Conservation (phyloP, 306 rosid genomes). For the Mimosa bimucronata region DNA sequence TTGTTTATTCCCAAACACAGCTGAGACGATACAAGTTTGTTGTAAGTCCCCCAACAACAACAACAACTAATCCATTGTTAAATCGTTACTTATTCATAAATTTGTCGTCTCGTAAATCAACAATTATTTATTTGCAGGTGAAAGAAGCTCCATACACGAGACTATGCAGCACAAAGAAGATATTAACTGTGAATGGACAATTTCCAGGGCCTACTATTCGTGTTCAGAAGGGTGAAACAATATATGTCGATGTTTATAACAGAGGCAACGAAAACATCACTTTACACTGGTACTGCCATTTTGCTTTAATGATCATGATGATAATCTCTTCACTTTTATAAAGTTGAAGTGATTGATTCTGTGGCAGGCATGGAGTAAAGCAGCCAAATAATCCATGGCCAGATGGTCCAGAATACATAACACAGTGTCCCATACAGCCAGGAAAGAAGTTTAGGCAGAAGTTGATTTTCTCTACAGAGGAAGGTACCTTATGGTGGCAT, state of each 20-base stretch:
- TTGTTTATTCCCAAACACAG: neutral
- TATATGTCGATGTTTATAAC: conserved; percentile 46
- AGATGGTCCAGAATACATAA: conserved; percentile 59
- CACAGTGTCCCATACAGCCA: conserved; percentile 62
- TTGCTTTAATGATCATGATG: neutral
- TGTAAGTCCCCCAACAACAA: neutral
- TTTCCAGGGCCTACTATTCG: conserved; percentile 44
- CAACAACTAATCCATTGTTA: neutral
- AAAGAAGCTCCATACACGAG: conserved; percentile 40
- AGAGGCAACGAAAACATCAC: conserved; percentile 43
- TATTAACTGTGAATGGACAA: conserved; percentile 46
- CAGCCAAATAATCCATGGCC: conserved; percentile 61
- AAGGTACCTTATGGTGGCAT: conserved; percentile 80
- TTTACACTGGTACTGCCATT: neutral
- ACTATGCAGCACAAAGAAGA: conserved; percentile 39
- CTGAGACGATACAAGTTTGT: neutral
- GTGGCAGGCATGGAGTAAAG: conserved; percentile 59
- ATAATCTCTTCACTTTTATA: neutral
- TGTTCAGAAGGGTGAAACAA: conserved; percentile 35
- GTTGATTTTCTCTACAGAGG: conserved; percentile 51
- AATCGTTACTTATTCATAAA: neutral
- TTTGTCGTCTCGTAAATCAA: no score
- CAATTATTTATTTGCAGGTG: conserved; percentile 26
- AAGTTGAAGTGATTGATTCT: neutral
- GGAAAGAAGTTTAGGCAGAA: conserved; percentile 49